Percentiles rank a stretch among this genome's conserved stretches.
These are phyloP conservation scores for Ceratocystis huliohia DNA, from an alignment of 2,329 filamentous ascomycete species.

Conservation along the genomic window DNA sequence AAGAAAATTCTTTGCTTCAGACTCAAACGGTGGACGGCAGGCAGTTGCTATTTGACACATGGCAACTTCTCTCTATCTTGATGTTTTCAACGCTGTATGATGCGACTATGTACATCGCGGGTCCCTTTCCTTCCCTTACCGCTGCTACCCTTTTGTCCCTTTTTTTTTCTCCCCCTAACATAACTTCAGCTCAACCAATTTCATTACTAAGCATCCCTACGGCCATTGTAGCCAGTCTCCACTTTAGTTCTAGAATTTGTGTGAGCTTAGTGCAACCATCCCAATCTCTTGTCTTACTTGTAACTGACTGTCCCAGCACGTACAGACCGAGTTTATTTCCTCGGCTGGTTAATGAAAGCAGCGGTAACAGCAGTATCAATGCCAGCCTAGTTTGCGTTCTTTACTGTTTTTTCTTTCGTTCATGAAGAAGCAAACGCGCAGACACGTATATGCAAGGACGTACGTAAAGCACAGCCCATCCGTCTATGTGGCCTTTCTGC, in stretches of 20 bases:
- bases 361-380: neutral
- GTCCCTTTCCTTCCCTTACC: neutral
- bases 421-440: neutral
- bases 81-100: too few relatives aligned
- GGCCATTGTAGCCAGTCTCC: neutral
- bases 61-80: neutral
- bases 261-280: constrained; percentile 7
- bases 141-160: neutral
- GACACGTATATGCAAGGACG: neutral
- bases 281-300: neutral
- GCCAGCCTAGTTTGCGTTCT: neutral
- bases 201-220: too few relatives aligned
- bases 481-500: neutral
- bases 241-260: neutral
- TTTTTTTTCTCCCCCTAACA: neutral
- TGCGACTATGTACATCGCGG: neutral
- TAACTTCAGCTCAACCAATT: neutral
- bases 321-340: neutral
- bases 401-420: neutral
- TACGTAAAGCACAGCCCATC: neutral
- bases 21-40: neutral
- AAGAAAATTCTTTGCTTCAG: too few relatives aligned
- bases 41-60: neutral
- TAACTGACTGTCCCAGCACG: neutral
- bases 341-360: neutral